Base-by-base conservation (phyloP, 768 basidiomycete species). In the Lentinula detonsa region DNA sequence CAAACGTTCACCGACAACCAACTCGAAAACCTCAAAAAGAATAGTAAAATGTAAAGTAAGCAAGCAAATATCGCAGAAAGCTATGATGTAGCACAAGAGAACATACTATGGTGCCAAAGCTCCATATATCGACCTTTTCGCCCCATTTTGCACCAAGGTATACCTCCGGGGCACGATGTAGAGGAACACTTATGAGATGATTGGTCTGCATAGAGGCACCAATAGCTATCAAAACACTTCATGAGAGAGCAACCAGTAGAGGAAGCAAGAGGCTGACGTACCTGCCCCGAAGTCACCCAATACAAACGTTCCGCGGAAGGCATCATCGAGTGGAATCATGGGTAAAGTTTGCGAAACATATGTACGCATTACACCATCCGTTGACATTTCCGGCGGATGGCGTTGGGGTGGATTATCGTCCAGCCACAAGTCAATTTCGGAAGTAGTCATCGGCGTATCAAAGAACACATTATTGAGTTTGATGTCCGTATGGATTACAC, bases 81-180 rank as follows among this genome's bases (percentile, higher is more conserved):
- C 28, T 28, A 28, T 28, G 28, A 3, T 28, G 28, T 28, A 28
- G 28, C 28, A 28, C 28, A 28, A 28, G 28, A 28, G 28, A 35
- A 63, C 62, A 23, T 51, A 65, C 65, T 16, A 66, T 50, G 52
- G 64, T 65, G 11, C 65, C 65, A 59, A 65, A 61, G 11, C 62
- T 42, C 65, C 65, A 66, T 13, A 66, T 65, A 46, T 66, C 65
- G 28, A 65, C 62, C 18, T 51, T 59, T 42, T 46, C 28, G 35
- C 62, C 61, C 65, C 64, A 66, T 18, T 42, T 35, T 3, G 57
- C 39, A 16, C 21, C 35, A 40, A 66, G 46, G 21, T 61, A 23
- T n/a, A 62, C 56, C 51, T 66, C 65, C 11, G 65, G 65, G 10
- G 65, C 45, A 11, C 65, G 60, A 18, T 63, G 49, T 3, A 53